Evolutionary conservation across 192 early-diverging fungal species (phyloP).

Genomic region (Linnemannia hyalina): DNA sequence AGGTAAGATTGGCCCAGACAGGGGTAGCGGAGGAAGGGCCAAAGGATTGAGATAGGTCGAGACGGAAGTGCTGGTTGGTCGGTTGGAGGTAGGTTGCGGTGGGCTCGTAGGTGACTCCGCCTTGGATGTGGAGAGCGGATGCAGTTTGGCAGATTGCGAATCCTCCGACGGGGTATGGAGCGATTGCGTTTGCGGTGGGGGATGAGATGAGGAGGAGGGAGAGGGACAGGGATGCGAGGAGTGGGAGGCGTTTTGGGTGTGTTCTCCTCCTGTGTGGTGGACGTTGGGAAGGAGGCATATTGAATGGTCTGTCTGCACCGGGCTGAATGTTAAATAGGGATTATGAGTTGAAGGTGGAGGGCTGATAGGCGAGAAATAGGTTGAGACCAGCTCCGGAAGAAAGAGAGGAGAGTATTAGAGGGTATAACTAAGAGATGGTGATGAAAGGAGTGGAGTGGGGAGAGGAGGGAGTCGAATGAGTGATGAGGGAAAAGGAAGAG

Average conservation of each 20-base stretch:
- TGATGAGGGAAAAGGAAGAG: not conserved
- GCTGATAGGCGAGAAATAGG: not conserved
- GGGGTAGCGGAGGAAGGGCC: conserved; percentile 6
- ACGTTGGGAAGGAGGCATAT: not conserved
- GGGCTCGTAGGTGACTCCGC: conserved; percentile 32
- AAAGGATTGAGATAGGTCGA: conserved; percentile 44
- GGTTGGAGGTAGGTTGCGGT: conserved; percentile 24
- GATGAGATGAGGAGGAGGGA: not conserved
- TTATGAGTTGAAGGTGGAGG: not conserved
- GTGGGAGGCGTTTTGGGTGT: not conserved
- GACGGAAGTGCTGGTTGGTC: conserved; percentile 51
- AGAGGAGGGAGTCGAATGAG: not conserved
- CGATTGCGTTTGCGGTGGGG: not conserved
- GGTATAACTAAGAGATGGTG: not conserved
- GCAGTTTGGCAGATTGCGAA: conserved; percentile 46
- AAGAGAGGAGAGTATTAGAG: not conserved
- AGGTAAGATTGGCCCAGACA: conserved; percentile 42
- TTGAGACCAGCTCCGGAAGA: not conserved
- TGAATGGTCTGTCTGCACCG: not conserved
- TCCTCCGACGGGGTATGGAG: conserved; percentile 42
- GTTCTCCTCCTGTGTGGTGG: not conserved
- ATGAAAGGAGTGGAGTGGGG: not conserved
- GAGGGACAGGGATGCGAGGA: not conserved
- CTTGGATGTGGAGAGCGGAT: conserved; percentile 40
- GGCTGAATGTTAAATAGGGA: not conserved